Conservation (phyloP, 2,329 filamentous ascomycete species). For the Trichothecium sympodiale region DNA sequence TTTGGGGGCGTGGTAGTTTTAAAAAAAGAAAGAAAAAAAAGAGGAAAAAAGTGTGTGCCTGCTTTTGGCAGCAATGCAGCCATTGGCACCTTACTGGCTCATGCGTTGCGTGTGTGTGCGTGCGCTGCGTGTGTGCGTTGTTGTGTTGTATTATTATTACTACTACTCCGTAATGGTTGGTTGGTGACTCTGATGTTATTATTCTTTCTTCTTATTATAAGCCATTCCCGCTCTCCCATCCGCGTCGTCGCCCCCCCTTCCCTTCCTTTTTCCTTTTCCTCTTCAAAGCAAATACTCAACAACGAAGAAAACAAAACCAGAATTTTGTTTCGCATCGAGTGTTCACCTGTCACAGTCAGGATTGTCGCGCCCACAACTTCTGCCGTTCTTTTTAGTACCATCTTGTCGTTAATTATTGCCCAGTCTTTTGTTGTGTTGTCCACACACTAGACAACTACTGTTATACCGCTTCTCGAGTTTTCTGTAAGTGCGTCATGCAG, state of each 20-base stretch:
- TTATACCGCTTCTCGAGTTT: conserved; percentile 3
- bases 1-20: too few species aligned
- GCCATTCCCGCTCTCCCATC: conserved; percentile 7
- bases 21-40: too few species aligned
- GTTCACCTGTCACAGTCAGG: conserved; percentile 50
- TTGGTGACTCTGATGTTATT: not conserved
- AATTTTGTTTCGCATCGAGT: conserved; percentile 38
- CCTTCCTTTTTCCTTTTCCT: conserved; percentile 23
- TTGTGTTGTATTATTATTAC: too few species aligned
- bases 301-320: conserved; percentile 34
- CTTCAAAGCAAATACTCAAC: conserved; percentile 37
- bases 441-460: not conserved
- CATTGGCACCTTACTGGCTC: too few species aligned
- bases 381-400: conserved; percentile 16
- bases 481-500: too few species aligned
- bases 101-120: not conserved
- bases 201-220: conserved; percentile 4
- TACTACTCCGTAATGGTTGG: not conserved
- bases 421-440: not conserved
- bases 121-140: not conserved
- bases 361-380: conserved; percentile 45
- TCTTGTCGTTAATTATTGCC: conserved; percentile 14
- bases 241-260: conserved; percentile 21
- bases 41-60: too few species aligned
- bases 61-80: too few species aligned